Evolutionary conservation across 257 asterid genomes (phyloP), one percentile per base, ranked within the genome.

Genomic region (Nyctanthes arbortristis): DNA sequence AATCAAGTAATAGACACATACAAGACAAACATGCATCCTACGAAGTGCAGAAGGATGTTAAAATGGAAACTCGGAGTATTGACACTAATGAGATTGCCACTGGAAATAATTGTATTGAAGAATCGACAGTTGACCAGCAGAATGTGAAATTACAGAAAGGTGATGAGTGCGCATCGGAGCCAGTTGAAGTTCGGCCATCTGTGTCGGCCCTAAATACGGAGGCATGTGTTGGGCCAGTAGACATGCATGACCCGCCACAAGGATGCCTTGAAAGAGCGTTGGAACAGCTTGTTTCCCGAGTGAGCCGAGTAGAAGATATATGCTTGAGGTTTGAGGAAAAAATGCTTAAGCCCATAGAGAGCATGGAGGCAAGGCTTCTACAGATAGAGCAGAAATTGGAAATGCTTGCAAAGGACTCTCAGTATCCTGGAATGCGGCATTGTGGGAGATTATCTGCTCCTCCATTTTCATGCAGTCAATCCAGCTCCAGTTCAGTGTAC

Each of bases 251-350:
- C 68, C 34, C 66, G 65, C 82, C 76, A 2, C 70, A 71, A 14
- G 78, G 61, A 29, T 78, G 71, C 43, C 76, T 88, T 68, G 95
- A 86, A 79, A 81, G 75, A 66, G 73, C 88, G 63, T 67, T 94
- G 81, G 96, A 85, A 67, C 96, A 82, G 75, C 87, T 91, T 49
- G 73, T 86, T 74, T 79, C 87, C 74, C 88, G 97, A 68, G 82
- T 89, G 66, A 82, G 84, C 78, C 81, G 82, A 78, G 84, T 94
- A 67, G 97, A 94, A 81, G 95, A 89, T 80, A 75, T 82, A 71
- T 91, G 85, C 82, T 80, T 84, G 84, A 88, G 95, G 76, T 88
- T 94, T 47, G 99, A 94, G 81, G 95, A 86, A 78, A 86, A 83
- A 78, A 69, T 94, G 87, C 73, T 91, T 84, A 84, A 77, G 84